phyloP scores from a whole-genome alignment of 192 early-diverging fungal genomes.

The Coemansia sp. region DNA sequence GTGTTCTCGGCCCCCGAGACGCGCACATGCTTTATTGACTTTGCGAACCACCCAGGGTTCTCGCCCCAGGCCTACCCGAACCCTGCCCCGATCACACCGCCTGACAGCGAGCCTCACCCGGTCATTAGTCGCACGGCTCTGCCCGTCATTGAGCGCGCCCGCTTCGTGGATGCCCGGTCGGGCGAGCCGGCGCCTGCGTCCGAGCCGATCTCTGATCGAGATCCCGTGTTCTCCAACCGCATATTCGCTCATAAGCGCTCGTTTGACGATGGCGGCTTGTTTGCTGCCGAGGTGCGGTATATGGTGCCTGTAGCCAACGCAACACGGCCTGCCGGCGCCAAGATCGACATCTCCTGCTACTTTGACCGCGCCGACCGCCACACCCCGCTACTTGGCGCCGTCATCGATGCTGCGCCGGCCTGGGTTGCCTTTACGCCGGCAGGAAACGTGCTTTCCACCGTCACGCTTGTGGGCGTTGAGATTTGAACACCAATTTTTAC shows the following conservation, averaged over 20 bases:
- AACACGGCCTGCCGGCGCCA: slow-evolving; percentile 4
- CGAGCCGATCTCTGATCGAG: slow-evolving; percentile 19
- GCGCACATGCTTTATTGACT: slow-evolving; percentile 46
- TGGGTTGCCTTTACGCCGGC: slow-evolving; percentile 34
- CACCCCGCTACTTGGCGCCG: slow-evolving; percentile 25
- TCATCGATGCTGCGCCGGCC: slow-evolving; percentile 16
- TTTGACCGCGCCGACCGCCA: slow-evolving; percentile 39
- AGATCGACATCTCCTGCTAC: slow-evolving; percentile 39
- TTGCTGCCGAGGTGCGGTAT: slow-evolving; percentile 31
- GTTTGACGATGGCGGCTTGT: slow-evolving; percentile 17
- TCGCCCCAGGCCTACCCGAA: slow-evolving; percentile 43
- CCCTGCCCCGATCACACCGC: slow-evolving; percentile 25
- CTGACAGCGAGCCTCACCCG: slow-evolving; percentile 1
- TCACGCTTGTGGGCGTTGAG: slow-evolving; percentile 19
- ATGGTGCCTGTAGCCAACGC: slow-evolving; percentile 13
- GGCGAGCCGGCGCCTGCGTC: slow-evolving; percentile 5
- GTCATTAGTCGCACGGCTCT: slow-evolving; percentile 17
- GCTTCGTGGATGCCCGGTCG: slow-evolving; percentile 14
- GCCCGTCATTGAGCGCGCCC: slow-evolving; percentile 39
- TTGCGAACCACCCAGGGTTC: slow-evolving; percentile 29
- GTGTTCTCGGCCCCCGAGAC: slow-evolving; percentile 37
- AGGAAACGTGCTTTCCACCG: slow-evolving; percentile 35
- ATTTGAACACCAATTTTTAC: too few relatives aligned
- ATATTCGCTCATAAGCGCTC: slow-evolving; percentile 33
- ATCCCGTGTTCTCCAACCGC: slow-evolving; percentile 29